phyloP scores from a whole-genome alignment of 441 rosid genomes.

The Theobroma grandiflorum region DNA sequence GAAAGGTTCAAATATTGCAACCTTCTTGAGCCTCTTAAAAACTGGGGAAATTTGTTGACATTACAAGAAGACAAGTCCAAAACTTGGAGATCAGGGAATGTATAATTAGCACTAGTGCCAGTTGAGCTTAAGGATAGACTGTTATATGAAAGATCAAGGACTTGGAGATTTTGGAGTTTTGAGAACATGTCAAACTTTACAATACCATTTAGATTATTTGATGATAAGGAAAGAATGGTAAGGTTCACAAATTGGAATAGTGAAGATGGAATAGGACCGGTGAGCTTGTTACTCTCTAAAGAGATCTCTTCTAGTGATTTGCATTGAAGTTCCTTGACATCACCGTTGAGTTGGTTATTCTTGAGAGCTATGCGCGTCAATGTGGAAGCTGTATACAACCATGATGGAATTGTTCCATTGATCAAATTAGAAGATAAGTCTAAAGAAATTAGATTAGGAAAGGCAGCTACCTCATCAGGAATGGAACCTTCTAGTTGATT shows the following conservation, averaged over 20 bases:
- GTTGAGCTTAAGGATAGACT: background rate
- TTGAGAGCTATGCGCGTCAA: background rate
- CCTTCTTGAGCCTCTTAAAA: background rate
- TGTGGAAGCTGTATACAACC: too few relatives aligned
- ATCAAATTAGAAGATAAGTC: background rate
- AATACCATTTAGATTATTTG: slow-evolving; percentile 8
- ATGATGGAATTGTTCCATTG: background rate
- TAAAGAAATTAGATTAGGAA: background rate
- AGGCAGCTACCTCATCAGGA: background rate
- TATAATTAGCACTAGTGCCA: background rate
- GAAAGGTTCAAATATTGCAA: slow-evolving; percentile 22
- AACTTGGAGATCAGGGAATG: background rate
- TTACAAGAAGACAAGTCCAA: slow-evolving; percentile 16
- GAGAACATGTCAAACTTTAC: background rate
- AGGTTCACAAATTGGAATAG: too few relatives aligned
- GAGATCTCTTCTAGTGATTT: background rate
- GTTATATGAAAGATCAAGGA: background rate
- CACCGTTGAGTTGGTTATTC: slow-evolving; percentile 12
- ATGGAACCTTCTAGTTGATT: slow-evolving; percentile 12
- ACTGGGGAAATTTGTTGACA: slow-evolving; percentile 23
- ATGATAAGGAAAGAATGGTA: too few relatives aligned
- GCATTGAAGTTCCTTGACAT: background rate
- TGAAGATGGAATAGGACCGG: background rate
- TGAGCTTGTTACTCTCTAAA: slow-evolving; percentile 11
- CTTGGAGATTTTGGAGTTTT: background rate